Conservation (phyloP, 2,329 filamentous ascomycete species). For the Chrysoporthe cubensis region DNA sequence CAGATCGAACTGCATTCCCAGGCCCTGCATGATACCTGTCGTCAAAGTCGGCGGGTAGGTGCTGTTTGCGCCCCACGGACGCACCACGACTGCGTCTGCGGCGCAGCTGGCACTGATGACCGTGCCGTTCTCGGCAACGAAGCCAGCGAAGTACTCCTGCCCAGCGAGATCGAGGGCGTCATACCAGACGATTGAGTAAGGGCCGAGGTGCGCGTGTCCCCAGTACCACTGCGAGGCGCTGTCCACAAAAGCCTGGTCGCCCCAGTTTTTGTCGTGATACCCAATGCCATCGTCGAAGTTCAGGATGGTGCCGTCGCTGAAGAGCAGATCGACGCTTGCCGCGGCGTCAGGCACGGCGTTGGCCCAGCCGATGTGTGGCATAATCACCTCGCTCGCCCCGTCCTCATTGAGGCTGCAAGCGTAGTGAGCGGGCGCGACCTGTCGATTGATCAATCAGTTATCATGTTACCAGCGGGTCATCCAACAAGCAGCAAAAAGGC, state of each 20-base stretch:
- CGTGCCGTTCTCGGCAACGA: conserved; percentile 36
- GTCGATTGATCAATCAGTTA: neutral
- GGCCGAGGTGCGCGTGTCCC: conserved; percentile 47
- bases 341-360: conserved; percentile 28
- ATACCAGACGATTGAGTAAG: conserved; percentile 50
- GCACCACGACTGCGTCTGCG: conserved; percentile 7
- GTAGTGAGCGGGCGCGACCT: conserved; percentile 27
- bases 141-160: conserved; percentile 34
- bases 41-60: conserved; percentile 11
- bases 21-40: conserved; percentile 7
- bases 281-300: conserved; percentile 37
- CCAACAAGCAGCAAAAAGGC: neutral
- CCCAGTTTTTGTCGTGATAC: conserved; percentile 55
- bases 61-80: conserved; percentile 19
- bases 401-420: conserved; percentile 21
- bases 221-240: conserved; percentile 45
- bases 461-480: neutral
- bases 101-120: conserved; percentile 12
- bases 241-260: conserved; percentile 39
- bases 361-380: conserved; percentile 25
- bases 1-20: conserved; percentile 13
- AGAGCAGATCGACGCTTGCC: conserved; percentile 15
- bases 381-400: conserved; percentile 8
- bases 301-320: conserved; percentile 9
- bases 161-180: conserved; percentile 36